Percentiles rank a stretch among this genome's conserved stretches.
These are phyloP conservation scores for Taphrina confusa DNA, from an alignment of 1,139 yeast genomes.

Conservation along the genomic window DNA sequence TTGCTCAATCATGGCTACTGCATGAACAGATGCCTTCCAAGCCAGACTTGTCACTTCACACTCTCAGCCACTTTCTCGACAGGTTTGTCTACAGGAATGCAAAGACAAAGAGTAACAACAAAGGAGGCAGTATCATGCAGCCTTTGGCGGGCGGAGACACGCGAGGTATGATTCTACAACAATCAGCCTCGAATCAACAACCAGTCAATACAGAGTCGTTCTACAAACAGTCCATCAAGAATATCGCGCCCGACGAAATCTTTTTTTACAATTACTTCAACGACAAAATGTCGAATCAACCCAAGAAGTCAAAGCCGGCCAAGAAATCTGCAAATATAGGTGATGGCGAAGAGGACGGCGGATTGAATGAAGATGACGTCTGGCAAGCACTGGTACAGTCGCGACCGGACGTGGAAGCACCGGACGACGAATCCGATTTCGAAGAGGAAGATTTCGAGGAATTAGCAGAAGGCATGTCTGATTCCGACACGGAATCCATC, in stretches of 20 bases:
- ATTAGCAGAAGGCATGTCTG: conserved; percentile 43
- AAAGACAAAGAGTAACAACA: conserved; percentile 60
- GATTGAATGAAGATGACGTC: conserved; percentile 36
- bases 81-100: conserved; percentile 94
- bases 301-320: conserved; percentile 39
- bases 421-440: conserved; percentile 43
- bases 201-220: conserved; percentile 86
- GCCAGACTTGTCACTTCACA: conserved; percentile 88
- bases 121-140: conserved; percentile 93
- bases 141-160: conserved; percentile 86
- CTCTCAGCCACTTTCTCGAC: conserved; percentile 87
- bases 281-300: conserved; percentile 38
- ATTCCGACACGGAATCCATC: conserved; percentile 41
- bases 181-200: conserved; percentile 49
- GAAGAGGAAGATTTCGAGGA: conserved; percentile 46
- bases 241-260: conserved; percentile 81
- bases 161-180: conserved; percentile 73
- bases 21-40: conserved; percentile 56
- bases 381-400: conserved; percentile 60
- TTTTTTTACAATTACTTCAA: conserved; percentile 88
- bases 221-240: conserved; percentile 64
- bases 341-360: conserved; percentile 40
- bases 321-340: conserved; percentile 39
- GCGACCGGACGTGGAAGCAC: conserved; percentile 76
- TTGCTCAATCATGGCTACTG: conserved; percentile 60